These are phyloP conservation scores for Hypoxylon fuscum DNA, from an alignment of 495 filamentous ascomycete species.

Conservation along the genomic window DNA sequence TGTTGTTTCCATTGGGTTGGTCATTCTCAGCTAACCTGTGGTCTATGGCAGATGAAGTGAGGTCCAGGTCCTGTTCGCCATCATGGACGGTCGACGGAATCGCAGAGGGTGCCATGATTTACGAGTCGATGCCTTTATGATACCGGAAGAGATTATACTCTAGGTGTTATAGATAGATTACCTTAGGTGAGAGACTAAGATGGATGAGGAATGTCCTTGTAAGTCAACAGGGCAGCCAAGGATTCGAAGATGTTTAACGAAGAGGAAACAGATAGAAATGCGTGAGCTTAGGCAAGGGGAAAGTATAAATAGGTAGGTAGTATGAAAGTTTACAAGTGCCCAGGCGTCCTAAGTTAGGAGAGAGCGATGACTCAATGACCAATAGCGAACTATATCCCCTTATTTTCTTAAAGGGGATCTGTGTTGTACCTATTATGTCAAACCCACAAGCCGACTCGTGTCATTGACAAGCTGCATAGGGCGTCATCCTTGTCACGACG, in stretches of 20 bases:
- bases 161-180: too few species aligned
- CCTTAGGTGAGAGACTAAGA: neutral
- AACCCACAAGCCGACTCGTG: neutral
- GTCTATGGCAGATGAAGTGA: slow-evolving; percentile 54
- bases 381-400: slow-evolving; percentile 30
- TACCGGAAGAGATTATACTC: neutral
- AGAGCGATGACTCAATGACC: slow-evolving; percentile 46
- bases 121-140: neutral
- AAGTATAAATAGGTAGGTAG: slow-evolving; percentile 29
- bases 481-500: slow-evolving; percentile 25
- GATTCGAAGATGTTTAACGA: slow-evolving; percentile 1
- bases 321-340: slow-evolving; percentile 4
- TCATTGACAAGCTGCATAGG: slow-evolving; percentile 32
- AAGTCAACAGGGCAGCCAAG: neutral
- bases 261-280: slow-evolving; percentile 11
- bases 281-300: slow-evolving; percentile 3
- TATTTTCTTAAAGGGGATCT: slow-evolving; percentile 1
- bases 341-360: too few species aligned
- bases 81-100: slow-evolving; percentile 27
- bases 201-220: slow-evolving; percentile 1
- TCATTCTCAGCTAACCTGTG: slow-evolving; percentile 49
- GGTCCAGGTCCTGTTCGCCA: slow-evolving; percentile 49
- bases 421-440: slow-evolving; percentile 14
- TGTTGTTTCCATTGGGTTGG: slow-evolving; percentile 21
- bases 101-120: slow-evolving; percentile 47